phyloP scores from a whole-genome alignment of 805 yeast species.

The Pichia sporocuriosa region DNA sequence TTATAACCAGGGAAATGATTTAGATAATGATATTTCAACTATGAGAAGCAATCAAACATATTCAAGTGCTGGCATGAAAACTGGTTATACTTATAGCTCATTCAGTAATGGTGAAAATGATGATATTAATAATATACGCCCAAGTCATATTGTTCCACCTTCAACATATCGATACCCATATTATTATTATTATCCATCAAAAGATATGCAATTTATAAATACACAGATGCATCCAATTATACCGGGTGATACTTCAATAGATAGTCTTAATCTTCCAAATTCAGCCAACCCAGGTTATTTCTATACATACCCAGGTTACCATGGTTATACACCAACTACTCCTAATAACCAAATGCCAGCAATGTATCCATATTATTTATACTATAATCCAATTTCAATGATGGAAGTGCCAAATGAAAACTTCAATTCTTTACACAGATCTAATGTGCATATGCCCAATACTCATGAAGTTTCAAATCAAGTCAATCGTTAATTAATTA shows the following conservation, averaged over 20 bases:
- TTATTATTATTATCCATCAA: slow-evolving; percentile 26
- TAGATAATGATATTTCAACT: slow-evolving; percentile 20
- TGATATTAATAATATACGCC: background rate
- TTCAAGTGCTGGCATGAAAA: slow-evolving; percentile 26
- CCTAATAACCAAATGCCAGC: slow-evolving; percentile 17
- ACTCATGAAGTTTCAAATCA: too few relatives aligned
- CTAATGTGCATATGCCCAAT: too few relatives aligned
- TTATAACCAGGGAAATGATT: slow-evolving; percentile 2
- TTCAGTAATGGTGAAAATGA: slow-evolving; percentile 22
- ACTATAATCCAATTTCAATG: slow-evolving; percentile 22
- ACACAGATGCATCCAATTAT: slow-evolving; percentile 4
- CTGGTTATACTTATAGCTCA: slow-evolving; percentile 25
- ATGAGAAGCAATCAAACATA: slow-evolving; percentile 22
- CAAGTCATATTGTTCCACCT: background rate
- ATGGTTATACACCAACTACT: slow-evolving; percentile 19
- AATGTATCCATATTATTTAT: slow-evolving; percentile 28
- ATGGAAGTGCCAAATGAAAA: slow-evolving; percentile 4
- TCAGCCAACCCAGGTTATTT: slow-evolving; percentile 21
- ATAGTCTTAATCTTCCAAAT: slow-evolving; percentile 10
- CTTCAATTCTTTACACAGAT: background rate
- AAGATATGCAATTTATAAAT: slow-evolving; percentile 18
- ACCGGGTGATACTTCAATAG: background rate
- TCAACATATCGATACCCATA: slow-evolving; percentile 22
- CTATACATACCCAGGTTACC: slow-evolving; percentile 26
- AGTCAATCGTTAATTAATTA: too few relatives aligned